Evolutionary conservation across 2,329 filamentous ascomycete genomes (phyloP), one percentile per base, ranked within the genome.

Genomic region (Cadophora luteo-olivacea): DNA sequence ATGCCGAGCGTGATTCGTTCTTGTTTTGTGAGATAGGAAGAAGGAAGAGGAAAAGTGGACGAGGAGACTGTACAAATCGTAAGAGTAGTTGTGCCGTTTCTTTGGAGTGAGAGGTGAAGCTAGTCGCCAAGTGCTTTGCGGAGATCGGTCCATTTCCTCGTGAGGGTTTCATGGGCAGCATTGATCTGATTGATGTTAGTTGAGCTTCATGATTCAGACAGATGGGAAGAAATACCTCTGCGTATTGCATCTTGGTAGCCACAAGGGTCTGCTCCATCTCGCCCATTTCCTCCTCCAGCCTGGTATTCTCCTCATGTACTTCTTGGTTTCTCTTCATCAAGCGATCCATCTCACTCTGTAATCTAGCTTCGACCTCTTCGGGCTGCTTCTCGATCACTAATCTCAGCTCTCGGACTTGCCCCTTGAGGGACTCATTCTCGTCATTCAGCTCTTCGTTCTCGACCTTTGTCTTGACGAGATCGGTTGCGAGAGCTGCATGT

Each of bases 201-300:
- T 36, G 12, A 32, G 67, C 19, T 54, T 19, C 0, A 51, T 29
- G 29, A 29, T 3, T 29, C 5, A 29, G 29, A 6, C 48, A 41
- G n/a, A 24, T n/a, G 25, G n/a, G n/a, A 58, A 52, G 19, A 55
- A 90, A 84, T 85, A 97, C 95, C 90, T 97, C 93, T 65, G 96
- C 96, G 83, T 94, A 94, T 77, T 89, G 88, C 92, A 99, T 92
- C 86, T 99, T 99, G 1, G 94, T 96, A 78, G 91, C 89, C 71
- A 99, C 95, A 73, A 99, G 83, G 79, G 94, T 90, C 80, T 94
- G 92, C 83, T 98, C 96, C 84, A 98, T 92, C 74, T 97, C 94
- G 5, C 88, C 86, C 86, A 97, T 87, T 76, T 96, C 92, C 78
- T 97, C 95, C 80, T 97, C 94, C 73, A 99, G 82, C 68, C 86